Evolutionary conservation across 768 basidiomycete species (phyloP), one percentile per base, ranked within the genome.

Genomic region (Pleurotus citrinopileatus): DNA sequence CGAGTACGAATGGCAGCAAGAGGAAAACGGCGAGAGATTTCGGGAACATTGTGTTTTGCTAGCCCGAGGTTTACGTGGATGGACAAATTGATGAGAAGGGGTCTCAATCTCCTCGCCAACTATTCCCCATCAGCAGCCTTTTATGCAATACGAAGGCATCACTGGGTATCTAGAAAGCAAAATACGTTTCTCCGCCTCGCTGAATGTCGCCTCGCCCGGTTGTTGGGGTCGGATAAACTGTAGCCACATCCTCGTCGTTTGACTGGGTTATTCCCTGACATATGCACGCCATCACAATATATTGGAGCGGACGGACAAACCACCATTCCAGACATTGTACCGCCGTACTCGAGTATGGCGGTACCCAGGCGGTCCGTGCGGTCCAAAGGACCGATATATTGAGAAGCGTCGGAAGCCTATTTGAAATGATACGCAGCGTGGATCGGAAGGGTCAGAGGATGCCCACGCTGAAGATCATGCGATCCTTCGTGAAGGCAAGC

Each of bases 1-100:
- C 57, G 9, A 55, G 32, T 34, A 38, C 52, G 55, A 59, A 59
- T n/a, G 60, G 57, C 7, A 59, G 32, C 12, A 59, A 42, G 43
- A 52, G 38, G 25, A 48, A 17, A 17, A 43, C 5, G 2, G 40
- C 52, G 23, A 52, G 28, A 37, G 52, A 43, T 19, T 28, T 53
- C 12, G 50, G 27, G 50, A 52, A 40, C 38, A 53, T 42, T n/a
- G n/a, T n/a, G n/a, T n/a, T n/a, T n/a, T n/a, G n/a, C n/a, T n/a
- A n/a, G n/a, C n/a, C n/a, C n/a, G n/a, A n/a, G n/a, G n/a, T n/a
- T n/a, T n/a, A n/a, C n/a, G n/a, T n/a, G n/a, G n/a, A n/a, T n/a
- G n/a, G n/a, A n/a, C n/a, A n/a, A n/a, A n/a, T n/a, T n/a, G n/a
- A n/a, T n/a, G n/a, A n/a, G n/a, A n/a, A n/a, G n/a, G n/a, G n/a